Evolutionary conservation across 2,329 filamentous ascomycete species (phyloP).

Genomic region (Apiospora kogelbergensis): DNA sequence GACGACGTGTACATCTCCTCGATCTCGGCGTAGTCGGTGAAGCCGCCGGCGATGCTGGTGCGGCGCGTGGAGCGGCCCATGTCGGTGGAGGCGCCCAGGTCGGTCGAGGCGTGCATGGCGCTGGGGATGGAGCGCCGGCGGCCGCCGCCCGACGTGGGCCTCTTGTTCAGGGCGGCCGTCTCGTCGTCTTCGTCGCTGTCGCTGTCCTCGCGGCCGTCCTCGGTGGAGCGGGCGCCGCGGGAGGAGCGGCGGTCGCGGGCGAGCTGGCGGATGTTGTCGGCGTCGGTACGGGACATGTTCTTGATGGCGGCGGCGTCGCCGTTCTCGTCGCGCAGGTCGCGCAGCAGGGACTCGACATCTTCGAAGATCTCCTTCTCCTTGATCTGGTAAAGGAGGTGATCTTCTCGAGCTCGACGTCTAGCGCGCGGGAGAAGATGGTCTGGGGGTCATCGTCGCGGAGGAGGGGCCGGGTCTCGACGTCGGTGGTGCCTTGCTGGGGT

Average conservation of each 20-base stretch:
- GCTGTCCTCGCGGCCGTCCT: slow-evolving; percentile 61
- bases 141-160: slow-evolving; percentile 39
- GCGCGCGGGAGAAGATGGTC: slow-evolving; percentile 73
- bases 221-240: slow-evolving; percentile 48
- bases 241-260: slow-evolving; percentile 37
- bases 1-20: slow-evolving; percentile 64
- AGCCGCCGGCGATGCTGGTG: slow-evolving; percentile 58
- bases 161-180: slow-evolving; percentile 51
- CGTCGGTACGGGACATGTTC: slow-evolving; percentile 18
- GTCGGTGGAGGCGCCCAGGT: slow-evolving; percentile 64
- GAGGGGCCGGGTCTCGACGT: slow-evolving; percentile 83
- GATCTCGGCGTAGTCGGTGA: slow-evolving; percentile 79
- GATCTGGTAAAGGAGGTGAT: slow-evolving; percentile 85
- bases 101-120: slow-evolving; percentile 42
- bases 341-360: slow-evolving; percentile 75
- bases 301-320: slow-evolving; percentile 35
- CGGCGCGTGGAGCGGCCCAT: slow-evolving; percentile 56
- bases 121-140: slow-evolving; percentile 38
- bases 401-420: slow-evolving; percentile 91
- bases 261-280: slow-evolving; percentile 41
- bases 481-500: slow-evolving; percentile 62
- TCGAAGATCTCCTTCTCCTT: slow-evolving; percentile 88
- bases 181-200: slow-evolving; percentile 49
- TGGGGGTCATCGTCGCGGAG: slow-evolving; percentile 76
- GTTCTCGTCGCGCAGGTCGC: slow-evolving; percentile 70